phyloP scores from a whole-genome alignment of 176 grass and related monocot genomes.

The Rhynchospora pubera region DNA sequence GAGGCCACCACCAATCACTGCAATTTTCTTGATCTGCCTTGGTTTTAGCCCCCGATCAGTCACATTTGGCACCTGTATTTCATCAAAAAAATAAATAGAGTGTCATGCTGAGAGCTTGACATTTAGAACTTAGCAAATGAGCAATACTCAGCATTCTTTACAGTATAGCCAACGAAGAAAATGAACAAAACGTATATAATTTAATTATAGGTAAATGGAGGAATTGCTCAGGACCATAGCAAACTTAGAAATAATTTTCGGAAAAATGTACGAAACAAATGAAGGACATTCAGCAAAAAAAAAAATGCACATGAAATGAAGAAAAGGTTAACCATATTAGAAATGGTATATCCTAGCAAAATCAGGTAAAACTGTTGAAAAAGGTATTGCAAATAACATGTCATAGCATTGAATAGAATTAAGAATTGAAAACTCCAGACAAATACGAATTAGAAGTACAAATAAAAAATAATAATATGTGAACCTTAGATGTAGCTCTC shows the following conservation, averaged over 20 bases:
- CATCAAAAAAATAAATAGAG: conserved; percentile 18
- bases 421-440: not conserved
- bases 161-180: not conserved
- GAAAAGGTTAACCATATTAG: not conserved
- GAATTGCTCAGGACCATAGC: not conserved
- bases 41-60: conserved; percentile 87
- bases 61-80: conserved; percentile 72
- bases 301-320: not conserved
- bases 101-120: conserved; percentile 15
- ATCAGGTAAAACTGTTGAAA: not conserved
- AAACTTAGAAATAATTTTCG: not conserved
- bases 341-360: not conserved
- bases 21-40: conserved; percentile 77
- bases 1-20: conserved; percentile 94
- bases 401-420: not conserved
- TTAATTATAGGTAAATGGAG: not conserved
- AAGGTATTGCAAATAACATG: not conserved
- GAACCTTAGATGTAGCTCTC: conserved; percentile 78
- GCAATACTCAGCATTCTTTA: not conserved
- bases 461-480: conserved; percentile 18
- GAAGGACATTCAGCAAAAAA: not conserved
- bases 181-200: not conserved
- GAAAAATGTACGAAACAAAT: not conserved
- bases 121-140: not conserved
- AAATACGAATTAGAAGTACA: not conserved